Conservation (phyloP, 441 rosid species). For the Hura crepitans region DNA sequence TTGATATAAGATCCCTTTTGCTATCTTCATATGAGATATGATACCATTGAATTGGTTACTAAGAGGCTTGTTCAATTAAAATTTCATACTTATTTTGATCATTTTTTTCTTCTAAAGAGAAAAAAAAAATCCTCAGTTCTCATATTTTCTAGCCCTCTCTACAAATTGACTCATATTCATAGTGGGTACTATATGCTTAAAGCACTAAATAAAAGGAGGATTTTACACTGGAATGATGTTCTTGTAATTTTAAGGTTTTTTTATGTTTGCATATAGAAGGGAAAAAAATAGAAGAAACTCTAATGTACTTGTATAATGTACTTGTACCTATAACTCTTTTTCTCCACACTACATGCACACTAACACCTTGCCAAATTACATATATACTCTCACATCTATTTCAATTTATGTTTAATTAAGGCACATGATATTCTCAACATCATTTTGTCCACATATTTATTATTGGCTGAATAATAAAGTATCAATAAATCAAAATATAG, state of each 20-base stretch:
- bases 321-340: not conserved
- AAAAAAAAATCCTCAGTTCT: too few relatives aligned
- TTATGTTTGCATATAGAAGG: not conserved
- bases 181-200: not conserved
- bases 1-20: constrained; percentile 81
- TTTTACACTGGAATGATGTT: too few relatives aligned
- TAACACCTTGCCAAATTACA: not conserved
- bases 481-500: not conserved
- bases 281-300: not conserved
- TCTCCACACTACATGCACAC: not conserved
- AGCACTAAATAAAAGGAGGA: too few relatives aligned
- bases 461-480: not conserved
- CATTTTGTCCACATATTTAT: not conserved
- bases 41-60: constrained; percentile 58
- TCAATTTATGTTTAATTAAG: not conserved
- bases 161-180: not conserved
- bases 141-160: too few relatives aligned
- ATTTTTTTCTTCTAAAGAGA: too few relatives aligned
- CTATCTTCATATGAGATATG: constrained; percentile 69
- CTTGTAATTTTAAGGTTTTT: not conserved
- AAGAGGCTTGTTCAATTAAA: not conserved
- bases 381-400: not conserved
- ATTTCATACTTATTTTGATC: too few relatives aligned
- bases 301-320: too few relatives aligned
- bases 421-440: not conserved